Base-by-base conservation (phyloP, 495 filamentous ascomycete genomes). In the Neurospora sublineolata region DNA sequence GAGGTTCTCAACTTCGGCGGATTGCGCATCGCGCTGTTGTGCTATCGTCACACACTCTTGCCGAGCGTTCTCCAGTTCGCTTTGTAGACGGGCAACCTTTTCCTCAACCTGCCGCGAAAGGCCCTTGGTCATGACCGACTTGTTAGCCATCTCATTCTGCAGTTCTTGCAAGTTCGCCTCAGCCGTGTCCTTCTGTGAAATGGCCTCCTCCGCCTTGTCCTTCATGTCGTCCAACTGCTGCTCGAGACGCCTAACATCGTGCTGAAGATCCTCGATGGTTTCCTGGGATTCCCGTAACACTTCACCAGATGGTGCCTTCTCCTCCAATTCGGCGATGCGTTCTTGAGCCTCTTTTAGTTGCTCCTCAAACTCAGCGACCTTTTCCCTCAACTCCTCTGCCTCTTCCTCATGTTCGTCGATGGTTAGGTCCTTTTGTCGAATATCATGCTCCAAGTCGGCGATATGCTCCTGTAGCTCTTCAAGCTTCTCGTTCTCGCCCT, bases 121-220 rank as follows among this genome's bases (percentile, higher is more conserved):
- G n/a, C 89, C 90, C 77, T 90, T 94, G 37, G 90, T 90, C 30
- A 87, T 89, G 70, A 94, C 85, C 0, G 91, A 93, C 77, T 92
- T 94, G 77, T 93, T 89, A 9, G 89, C 84, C 84, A 93, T 88
- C 74, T 94, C 91, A 64, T 92, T 89, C 68, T 90, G 90, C 23
- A 95, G 79, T 77, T 93, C 84, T 70, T 89, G 86, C 4, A 91
- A 77, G 69, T 89, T 84, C 30, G 82, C 82, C 75, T 88, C 83
- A 20, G 85, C 84, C n/a, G 83, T 82, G 37, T 82, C 82, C 71
- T 90, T 92, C 68, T 89, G 86, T 27, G 85, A 78, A n/a, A 87
- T 70, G n/a, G 91, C 90, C 38, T 87, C 82, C 68, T 91, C 83
- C 12, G 89, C 80, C 69, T 90, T 86, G 2, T 88, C 84, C 69